A percentile compares a stretch with the other conserved stretches of the same genome.
Evolutionary conservation across 1,284 basidiomycete species (phyloP).

Genomic region (Cutaneotrichosporon cutaneum): DNA sequence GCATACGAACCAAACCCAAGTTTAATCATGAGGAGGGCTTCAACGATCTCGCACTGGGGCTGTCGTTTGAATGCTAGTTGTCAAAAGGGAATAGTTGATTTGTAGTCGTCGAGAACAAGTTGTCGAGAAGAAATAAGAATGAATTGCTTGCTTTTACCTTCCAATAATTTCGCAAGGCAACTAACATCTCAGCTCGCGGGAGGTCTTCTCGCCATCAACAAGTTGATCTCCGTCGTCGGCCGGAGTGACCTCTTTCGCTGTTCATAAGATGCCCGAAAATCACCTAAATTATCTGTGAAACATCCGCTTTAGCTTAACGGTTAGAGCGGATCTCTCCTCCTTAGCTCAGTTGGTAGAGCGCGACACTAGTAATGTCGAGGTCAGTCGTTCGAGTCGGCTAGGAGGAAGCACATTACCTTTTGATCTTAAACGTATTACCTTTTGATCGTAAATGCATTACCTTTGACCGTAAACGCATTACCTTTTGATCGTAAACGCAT

Average conservation of each 20-base stretch:
- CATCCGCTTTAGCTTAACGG: background rate
- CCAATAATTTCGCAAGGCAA: too few species aligned
- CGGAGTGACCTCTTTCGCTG: too few species aligned
- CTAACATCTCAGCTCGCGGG: too few species aligned
- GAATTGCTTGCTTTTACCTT: background rate
- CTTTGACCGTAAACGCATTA: too few species aligned
- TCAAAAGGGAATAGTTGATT: background rate
- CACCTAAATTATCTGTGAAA: background rate
- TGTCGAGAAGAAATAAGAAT: background rate
- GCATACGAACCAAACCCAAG: background rate
- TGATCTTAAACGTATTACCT: too few species aligned
- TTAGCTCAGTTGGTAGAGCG: constrained; percentile 47
- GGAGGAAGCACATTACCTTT: background rate
- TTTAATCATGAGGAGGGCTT: background rate
- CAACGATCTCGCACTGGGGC: background rate
- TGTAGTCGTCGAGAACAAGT: too few species aligned
- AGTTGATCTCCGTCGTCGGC: too few species aligned
- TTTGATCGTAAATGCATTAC: too few species aligned
- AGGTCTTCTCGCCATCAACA: too few species aligned
- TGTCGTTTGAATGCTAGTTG: background rate
- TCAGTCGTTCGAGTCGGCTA: constrained; percentile 17
- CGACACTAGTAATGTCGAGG: constrained; percentile 38
- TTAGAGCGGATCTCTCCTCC: background rate
- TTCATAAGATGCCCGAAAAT: too few species aligned
- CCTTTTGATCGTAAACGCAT: too few species aligned